Conservation (phyloP, 2,329 filamentous ascomycete species). For the Plectosphaerella cucumerina region DNA sequence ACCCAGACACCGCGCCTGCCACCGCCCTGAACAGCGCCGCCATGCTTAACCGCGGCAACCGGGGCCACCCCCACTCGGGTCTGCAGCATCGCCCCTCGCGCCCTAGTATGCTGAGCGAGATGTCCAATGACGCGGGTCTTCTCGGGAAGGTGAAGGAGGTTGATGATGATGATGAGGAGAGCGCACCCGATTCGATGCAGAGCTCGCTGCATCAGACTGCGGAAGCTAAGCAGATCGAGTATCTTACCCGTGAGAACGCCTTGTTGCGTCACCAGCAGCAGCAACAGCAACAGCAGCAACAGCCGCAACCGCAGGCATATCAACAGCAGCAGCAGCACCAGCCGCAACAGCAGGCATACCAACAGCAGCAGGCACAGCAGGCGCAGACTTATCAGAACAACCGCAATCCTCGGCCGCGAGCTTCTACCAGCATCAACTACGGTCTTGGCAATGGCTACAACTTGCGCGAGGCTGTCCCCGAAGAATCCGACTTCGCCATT, state of each 20-base stretch:
- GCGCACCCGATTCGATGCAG: conserved; percentile 50
- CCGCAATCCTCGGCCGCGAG: conserved; percentile 44
- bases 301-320: conserved; percentile 30
- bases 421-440: conserved; percentile 52
- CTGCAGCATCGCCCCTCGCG: conserved; percentile 79
- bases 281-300: conserved; percentile 21
- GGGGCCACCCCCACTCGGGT: conserved; percentile 53
- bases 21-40: conserved; percentile 41
- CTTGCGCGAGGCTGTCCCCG: conserved; percentile 56
- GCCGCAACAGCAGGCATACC: neutral
- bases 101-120: conserved; percentile 71
- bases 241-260: conserved; percentile 58
- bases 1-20: conserved; percentile 54
- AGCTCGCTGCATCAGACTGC: conserved; percentile 49
- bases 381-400: neutral
- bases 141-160: conserved; percentile 68
- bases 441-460: conserved; percentile 52
- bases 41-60: conserved; percentile 43
- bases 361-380: neutral
- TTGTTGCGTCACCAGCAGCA: conserved; percentile 52
- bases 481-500: conserved; percentile 68
- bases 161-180: conserved; percentile 57
- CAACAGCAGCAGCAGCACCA: no score
- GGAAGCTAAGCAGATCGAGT: conserved; percentile 60
- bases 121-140: conserved; percentile 59